A percentile compares a stretch with the other conserved stretches of the same genome.
These are phyloP conservation scores for Pseudogymnoascus sp. DNA, from an alignment of 2,329 filamentous ascomycete genomes.

Conservation along the genomic window DNA sequence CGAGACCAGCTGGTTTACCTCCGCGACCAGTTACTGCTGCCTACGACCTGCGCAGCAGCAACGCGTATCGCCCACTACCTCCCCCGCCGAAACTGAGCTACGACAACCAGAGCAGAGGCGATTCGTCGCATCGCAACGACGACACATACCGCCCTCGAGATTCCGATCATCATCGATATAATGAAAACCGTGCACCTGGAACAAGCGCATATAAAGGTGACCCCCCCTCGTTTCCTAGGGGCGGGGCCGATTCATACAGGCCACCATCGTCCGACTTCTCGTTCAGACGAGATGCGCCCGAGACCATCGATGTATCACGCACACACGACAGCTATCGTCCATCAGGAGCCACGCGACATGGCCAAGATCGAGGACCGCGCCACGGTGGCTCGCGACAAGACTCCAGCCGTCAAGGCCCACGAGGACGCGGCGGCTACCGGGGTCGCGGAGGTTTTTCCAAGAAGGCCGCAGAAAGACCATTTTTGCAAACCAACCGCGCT, in stretches of 20 bases:
- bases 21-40: conserved; percentile 1
- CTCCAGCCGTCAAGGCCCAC: background rate
- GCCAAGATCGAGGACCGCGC: conserved; percentile 1
- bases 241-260: conserved; percentile 16
- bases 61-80: background rate
- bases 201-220: conserved; percentile 7
- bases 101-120: background rate
- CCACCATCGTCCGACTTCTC: conserved; percentile 19
- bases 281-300: conserved; percentile 26
- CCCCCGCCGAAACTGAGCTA: conserved; percentile 1
- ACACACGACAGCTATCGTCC: conserved; percentile 18
- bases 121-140: conserved; percentile 5
- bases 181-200: conserved; percentile 12
- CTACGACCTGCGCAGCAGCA: background rate
- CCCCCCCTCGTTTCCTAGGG: conserved; percentile 6
- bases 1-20: conserved; percentile 6
- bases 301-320: conserved; percentile 19
- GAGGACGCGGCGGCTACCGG: conserved; percentile 20
- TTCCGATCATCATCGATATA: background rate
- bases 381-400: background rate
- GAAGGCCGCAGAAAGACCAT: conserved; percentile 26
- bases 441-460: conserved; percentile 20
- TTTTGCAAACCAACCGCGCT: conserved; percentile 27
- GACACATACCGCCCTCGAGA: background rate
- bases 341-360: conserved; percentile 18